phyloP scores from a whole-genome alignment of 108 stramenopile species.

The Skeletonema marinoi region DNA sequence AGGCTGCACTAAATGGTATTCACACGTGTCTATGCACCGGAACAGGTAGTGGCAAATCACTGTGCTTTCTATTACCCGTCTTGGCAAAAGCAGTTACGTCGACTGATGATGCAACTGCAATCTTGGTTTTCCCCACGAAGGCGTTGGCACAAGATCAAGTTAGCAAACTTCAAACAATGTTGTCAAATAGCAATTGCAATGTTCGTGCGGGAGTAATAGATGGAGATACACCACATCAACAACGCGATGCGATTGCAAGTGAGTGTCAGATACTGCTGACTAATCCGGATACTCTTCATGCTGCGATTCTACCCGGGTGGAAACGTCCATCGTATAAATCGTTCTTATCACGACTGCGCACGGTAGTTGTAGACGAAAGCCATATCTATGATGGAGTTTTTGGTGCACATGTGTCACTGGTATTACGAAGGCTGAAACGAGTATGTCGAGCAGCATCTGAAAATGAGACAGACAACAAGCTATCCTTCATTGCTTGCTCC shows the following conservation, averaged over 20 bases:
- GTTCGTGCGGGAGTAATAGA: slow-evolving; percentile 75
- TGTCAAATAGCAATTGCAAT: slow-evolving; percentile 19
- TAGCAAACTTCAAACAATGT: slow-evolving; percentile 59
- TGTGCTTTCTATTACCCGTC: slow-evolving; percentile 86
- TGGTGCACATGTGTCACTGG: slow-evolving; percentile 95
- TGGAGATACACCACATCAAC: slow-evolving; percentile 74
- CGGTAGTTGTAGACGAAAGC: slow-evolving; percentile 94
- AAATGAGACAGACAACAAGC: slow-evolving; percentile 1
- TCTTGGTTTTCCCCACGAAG: slow-evolving; percentile 96
- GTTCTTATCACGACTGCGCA: slow-evolving; percentile 64
- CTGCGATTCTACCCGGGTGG: slow-evolving; percentile 91
- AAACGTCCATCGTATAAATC: slow-evolving; percentile 52
- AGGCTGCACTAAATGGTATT: slow-evolving; percentile 52
- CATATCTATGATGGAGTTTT: slow-evolving; percentile 94
- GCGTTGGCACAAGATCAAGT: slow-evolving; percentile 98
- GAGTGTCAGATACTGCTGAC: slow-evolving; percentile 88
- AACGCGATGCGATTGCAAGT: slow-evolving; percentile 45
- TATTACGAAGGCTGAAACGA: slow-evolving; percentile 86
- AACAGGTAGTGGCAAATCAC: slow-evolving; percentile 88
- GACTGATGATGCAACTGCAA: slow-evolving; percentile 13
- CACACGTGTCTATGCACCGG: slow-evolving; percentile 88
- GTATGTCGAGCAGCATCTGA: slow-evolving; percentile 51
- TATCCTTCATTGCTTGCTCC: slow-evolving; percentile 86
- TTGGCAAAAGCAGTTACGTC: slow-evolving; percentile 55
- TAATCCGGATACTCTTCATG: slow-evolving; percentile 98